phyloP scores from a whole-genome alignment of 2,329 filamentous ascomycete species.

The Escovopsis weberi region DNA sequence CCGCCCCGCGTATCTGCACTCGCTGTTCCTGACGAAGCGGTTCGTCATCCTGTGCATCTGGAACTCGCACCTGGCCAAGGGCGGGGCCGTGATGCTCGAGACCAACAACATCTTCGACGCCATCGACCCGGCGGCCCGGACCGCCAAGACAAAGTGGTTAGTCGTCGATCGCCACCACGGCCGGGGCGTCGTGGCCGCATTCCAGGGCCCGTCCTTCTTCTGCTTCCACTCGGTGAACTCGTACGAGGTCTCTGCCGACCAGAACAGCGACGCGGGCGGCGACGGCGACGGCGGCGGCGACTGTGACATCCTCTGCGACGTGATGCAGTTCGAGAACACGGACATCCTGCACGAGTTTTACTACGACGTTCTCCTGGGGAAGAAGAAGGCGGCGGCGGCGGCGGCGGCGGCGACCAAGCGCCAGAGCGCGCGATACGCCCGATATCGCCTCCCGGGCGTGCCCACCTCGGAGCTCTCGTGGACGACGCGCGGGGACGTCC shows the following conservation, averaged over 20 bases:
- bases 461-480: not conserved
- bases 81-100: conserved; percentile 42
- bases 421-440: not conserved
- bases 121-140: conserved; percentile 41
- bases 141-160: conserved; percentile 46
- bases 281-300: conserved; percentile 13
- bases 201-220: conserved; percentile 49
- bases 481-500: not conserved
- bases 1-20: conserved; percentile 53
- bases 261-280: not conserved
- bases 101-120: conserved; percentile 49
- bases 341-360: conserved; percentile 49
- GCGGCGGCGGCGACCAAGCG: not conserved
- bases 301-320: conserved; percentile 41
- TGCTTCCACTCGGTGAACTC: conserved; percentile 62
- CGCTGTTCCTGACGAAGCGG: conserved; percentile 50
- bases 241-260: conserved; percentile 37
- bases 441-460: not conserved
- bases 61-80: conserved; percentile 38
- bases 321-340: conserved; percentile 42
- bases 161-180: conserved; percentile 48
- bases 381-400: not conserved
- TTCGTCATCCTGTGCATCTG: conserved; percentile 58
- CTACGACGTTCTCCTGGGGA: conserved; percentile 38
- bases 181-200: conserved; percentile 47